These are phyloP conservation scores for Chalaropsis thielavioides DNA, from an alignment of 2,329 filamentous ascomycete genomes.

Conservation along the genomic window DNA sequence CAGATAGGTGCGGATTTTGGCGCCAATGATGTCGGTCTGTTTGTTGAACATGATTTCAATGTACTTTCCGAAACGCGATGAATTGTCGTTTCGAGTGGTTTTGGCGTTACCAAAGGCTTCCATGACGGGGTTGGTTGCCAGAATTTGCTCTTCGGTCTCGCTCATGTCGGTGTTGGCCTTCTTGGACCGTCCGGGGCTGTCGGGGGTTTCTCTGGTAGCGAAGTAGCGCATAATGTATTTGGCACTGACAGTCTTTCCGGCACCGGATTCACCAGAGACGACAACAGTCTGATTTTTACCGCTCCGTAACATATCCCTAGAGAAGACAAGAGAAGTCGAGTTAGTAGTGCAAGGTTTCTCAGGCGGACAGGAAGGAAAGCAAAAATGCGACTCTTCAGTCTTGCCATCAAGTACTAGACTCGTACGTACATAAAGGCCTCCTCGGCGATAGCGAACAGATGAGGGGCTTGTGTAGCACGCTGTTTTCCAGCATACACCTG, in stretches of 20 bases:
- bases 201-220: slow-evolving; percentile 86
- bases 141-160: slow-evolving; percentile 94
- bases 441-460: slow-evolving; percentile 96
- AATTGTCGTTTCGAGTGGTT: slow-evolving; percentile 99
- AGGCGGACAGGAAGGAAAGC: neutral
- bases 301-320: slow-evolving; percentile 90
- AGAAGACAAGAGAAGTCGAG: neutral
- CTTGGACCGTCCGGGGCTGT: slow-evolving; percentile 65
- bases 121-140: slow-evolving; percentile 98
- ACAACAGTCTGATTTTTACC: slow-evolving; percentile 95
- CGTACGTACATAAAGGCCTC: slow-evolving; percentile 81
- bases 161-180: slow-evolving; percentile 72
- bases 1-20: slow-evolving; percentile 91
- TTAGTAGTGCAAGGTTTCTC: slow-evolving; percentile 24
- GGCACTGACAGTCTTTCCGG: slow-evolving; percentile 95
- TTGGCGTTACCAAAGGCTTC: slow-evolving; percentile 99
- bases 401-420: neutral
- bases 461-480: slow-evolving; percentile 87
- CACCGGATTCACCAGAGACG: slow-evolving; percentile 97
- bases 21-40: slow-evolving; percentile 89
- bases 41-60: slow-evolving; percentile 99
- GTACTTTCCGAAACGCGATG: slow-evolving; percentile 96
- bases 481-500: slow-evolving; percentile 97
- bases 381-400: neutral
- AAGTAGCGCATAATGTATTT: slow-evolving; percentile 99